Conservation (phyloP, 306 rosid genomes). For the Casuarina glauca region DNA sequence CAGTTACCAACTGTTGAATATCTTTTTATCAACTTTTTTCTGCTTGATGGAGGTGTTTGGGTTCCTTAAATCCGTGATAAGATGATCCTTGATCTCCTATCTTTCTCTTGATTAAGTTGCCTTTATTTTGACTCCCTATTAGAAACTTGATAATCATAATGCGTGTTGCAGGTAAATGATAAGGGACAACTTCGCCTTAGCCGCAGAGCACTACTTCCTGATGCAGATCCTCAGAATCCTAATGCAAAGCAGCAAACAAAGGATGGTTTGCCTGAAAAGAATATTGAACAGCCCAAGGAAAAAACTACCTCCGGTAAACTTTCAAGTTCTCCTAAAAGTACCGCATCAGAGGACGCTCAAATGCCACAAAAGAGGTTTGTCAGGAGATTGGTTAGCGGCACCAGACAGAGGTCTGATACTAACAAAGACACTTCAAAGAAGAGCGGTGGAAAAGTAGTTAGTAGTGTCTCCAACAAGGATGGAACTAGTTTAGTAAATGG, state of each 20-base stretch:
- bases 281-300: constrained; percentile 36
- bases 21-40: constrained; percentile 6
- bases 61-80: not conserved
- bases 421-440: constrained; percentile 56
- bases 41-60: constrained; percentile 5
- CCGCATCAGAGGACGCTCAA: constrained; percentile 41
- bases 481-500: constrained; percentile 65
- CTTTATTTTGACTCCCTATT: constrained; percentile 1
- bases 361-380: constrained; percentile 60
- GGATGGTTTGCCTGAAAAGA: constrained; percentile 39
- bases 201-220: constrained; percentile 78
- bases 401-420: constrained; percentile 43
- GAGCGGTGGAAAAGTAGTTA: constrained; percentile 37
- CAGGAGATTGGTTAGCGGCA: constrained; percentile 49
- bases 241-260: constrained; percentile 41
- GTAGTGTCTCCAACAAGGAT: constrained; percentile 45
- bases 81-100: constrained; percentile 4
- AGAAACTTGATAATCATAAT: constrained; percentile 16
- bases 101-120: constrained; percentile 16
- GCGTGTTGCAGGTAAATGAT: constrained; percentile 68
- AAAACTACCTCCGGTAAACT: constrained; percentile 37
- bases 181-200: constrained; percentile 98
- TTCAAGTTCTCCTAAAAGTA: constrained; percentile 38
- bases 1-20: not conserved
- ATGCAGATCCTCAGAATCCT: constrained; percentile 45